Evolutionary conservation across 2,329 filamentous ascomycete species (phyloP), one percentile per base, ranked within the genome.

Genomic region (Phaeosphaeria sp.): DNA sequence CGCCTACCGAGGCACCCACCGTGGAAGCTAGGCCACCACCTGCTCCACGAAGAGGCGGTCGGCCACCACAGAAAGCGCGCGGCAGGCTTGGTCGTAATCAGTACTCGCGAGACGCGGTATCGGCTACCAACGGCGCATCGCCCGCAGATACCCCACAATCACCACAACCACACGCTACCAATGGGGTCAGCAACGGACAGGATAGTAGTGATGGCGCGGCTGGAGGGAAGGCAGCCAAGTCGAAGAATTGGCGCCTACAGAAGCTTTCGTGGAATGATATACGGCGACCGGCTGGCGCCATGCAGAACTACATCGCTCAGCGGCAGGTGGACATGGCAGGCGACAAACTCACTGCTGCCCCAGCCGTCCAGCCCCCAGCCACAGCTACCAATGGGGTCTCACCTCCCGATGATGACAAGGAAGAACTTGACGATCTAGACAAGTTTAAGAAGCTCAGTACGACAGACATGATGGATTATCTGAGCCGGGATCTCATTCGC

Each of bases 381-480:
- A 48, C 66, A 1, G 50, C 60, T 11, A 59, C 65, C 17, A 76
- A 77, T 39, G 71, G 67, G 30, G 57, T 68, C 10, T 21, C 65
- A 25, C 50, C 50, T 13, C 56, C 56, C 20, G 58, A 63, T 13
- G 69, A 69, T 39, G 58, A 60, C 44, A 72, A 71, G 67, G 85
- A 89, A 1, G 82, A 78, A 6, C 66, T 69, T n/a, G 63, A 63
- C 15, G 72, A 73, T 4, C 39, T 75, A 22, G 67, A 67, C 23
- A 63, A 59, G 21, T 96, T 96, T 76, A 91, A 89, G 66, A 85
- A 90, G 9, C 81, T 97, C 63, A 90, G 82, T 56, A 93, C 90
- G 66, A 82, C 91, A 63, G 91, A 96, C 78, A 96, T 96, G 91
- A 96, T 96, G 91, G 92, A 96, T 74, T 84, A 88, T 66, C 78